Evolutionary conservation across 345 rosid species (phyloP).

Genomic region (Populus davidiana): DNA sequence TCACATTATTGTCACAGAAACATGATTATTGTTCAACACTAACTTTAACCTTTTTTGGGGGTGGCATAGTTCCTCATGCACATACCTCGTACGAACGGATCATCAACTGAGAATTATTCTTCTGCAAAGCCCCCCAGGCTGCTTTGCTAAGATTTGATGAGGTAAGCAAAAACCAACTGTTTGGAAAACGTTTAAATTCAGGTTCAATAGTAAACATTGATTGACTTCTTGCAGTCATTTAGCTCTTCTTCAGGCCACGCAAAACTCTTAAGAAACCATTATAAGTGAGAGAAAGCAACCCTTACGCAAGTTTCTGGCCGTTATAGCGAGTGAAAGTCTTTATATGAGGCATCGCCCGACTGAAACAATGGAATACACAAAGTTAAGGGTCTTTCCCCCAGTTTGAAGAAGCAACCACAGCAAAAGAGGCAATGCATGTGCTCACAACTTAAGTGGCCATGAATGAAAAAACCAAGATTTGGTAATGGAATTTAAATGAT

Average conservation of each 20-base stretch:
- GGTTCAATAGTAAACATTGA: background rate
- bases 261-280: background rate
- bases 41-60: background rate
- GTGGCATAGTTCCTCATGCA: background rate
- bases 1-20: background rate
- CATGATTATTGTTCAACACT: background rate
- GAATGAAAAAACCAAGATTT: background rate
- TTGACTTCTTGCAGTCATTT: background rate
- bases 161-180: constrained; percentile 86
- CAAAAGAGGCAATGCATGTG: background rate
- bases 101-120: constrained; percentile 92
- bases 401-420: background rate
- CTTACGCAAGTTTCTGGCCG: constrained; percentile 86
- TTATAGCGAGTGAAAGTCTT: constrained; percentile 82
- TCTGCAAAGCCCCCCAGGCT: constrained; percentile 96
- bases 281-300: background rate
- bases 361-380: constrained; percentile 29
- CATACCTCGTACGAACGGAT: constrained; percentile 90
- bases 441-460: background rate
- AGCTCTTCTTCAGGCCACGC: background rate
- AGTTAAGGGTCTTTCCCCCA: constrained; percentile 6
- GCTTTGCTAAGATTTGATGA: constrained; percentile 97
- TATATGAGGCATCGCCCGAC: constrained; percentile 94
- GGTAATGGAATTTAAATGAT: background rate
- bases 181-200: constrained; percentile 1